Conservation (phyloP, 2,329 filamentous ascomycete genomes). For the Didymosphaeria variabile region DNA sequence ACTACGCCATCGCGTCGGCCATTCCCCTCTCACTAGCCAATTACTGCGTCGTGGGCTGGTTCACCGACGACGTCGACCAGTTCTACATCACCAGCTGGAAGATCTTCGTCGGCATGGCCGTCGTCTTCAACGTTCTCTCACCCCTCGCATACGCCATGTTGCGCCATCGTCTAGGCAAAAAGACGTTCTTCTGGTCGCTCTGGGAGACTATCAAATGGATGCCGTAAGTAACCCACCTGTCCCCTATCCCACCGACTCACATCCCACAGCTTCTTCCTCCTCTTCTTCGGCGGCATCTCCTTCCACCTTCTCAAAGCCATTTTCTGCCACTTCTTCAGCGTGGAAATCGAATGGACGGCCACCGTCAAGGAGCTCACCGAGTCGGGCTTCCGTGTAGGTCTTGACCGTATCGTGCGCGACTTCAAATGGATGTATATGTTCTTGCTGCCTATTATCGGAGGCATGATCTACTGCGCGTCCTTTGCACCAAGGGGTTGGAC, state of each 20-base stretch:
- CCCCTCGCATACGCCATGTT: slow-evolving; percentile 68
- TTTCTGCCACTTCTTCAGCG: slow-evolving; percentile 82
- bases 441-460: slow-evolving; percentile 66
- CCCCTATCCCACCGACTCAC: neutral
- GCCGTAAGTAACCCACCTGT: slow-evolving; percentile 39
- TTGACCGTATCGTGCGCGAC: slow-evolving; percentile 78
- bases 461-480: slow-evolving; percentile 71
- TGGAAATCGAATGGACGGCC: slow-evolving; percentile 84
- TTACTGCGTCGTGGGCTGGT: slow-evolving; percentile 75
- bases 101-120: slow-evolving; percentile 69
- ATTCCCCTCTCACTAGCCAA: slow-evolving; percentile 71
- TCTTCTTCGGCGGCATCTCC: slow-evolving; percentile 82
- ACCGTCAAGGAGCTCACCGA: slow-evolving; percentile 83
- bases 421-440: slow-evolving; percentile 74
- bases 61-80: slow-evolving; percentile 76
- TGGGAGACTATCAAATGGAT: slow-evolving; percentile 70
- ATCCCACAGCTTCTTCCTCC: slow-evolving; percentile 64
- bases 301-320: slow-evolving; percentile 82
- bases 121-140: slow-evolving; percentile 71
- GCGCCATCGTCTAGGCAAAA: slow-evolving; percentile 67
- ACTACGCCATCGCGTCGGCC: slow-evolving; percentile 73
- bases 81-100: slow-evolving; percentile 79
- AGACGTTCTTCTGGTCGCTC: slow-evolving; percentile 60
- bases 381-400: slow-evolving; percentile 84
- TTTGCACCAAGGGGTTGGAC: slow-evolving; percentile 70